These are phyloP conservation scores for Debaryomyces hansenii DNA, from an alignment of 805 yeast genomes.

Conservation along the genomic window DNA sequence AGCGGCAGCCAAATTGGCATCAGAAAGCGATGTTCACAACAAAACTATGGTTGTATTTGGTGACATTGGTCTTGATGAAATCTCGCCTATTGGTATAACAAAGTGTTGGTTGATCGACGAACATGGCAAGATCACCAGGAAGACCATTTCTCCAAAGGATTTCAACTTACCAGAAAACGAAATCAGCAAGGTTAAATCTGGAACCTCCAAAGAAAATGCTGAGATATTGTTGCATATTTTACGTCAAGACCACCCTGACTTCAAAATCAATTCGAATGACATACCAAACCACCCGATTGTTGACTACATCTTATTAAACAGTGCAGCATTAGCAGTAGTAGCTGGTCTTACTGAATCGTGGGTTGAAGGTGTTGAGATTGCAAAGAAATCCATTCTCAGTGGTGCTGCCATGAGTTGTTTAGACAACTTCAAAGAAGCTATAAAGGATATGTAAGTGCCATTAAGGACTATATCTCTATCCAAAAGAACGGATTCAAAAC, in stretches of 20 bases:
- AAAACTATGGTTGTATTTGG: slow-evolving; percentile 92
- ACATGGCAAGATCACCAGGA: slow-evolving; percentile 41
- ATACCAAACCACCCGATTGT: slow-evolving; percentile 56
- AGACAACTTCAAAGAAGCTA: slow-evolving; percentile 43
- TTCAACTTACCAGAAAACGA: slow-evolving; percentile 80
- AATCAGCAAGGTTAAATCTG: slow-evolving; percentile 67
- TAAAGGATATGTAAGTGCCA: neutral
- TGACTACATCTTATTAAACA: slow-evolving; percentile 88
- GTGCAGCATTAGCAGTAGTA: slow-evolving; percentile 83
- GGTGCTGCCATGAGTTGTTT: slow-evolving; percentile 70
- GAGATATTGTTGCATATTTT: slow-evolving; percentile 44
- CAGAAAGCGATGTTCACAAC: slow-evolving; percentile 42
- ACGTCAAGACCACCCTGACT: slow-evolving; percentile 46
- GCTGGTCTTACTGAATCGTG: slow-evolving; percentile 68
- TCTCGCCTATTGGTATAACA: slow-evolving; percentile 84
- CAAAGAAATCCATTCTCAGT: slow-evolving; percentile 61
- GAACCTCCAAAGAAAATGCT: slow-evolving; percentile 89
- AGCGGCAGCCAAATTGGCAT: slow-evolving; percentile 68
- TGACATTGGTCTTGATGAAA: slow-evolving; percentile 86
- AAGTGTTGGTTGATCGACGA: slow-evolving; percentile 70
- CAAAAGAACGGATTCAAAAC: too few species aligned
- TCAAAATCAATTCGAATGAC: slow-evolving; percentile 38
- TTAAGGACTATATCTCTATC: too few species aligned
- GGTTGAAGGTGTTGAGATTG: slow-evolving; percentile 75
- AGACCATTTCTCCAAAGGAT: slow-evolving; percentile 64